Evolutionary conservation across 768 basidiomycete genomes (phyloP).

Genomic region (Guyanaporus albipodus): DNA sequence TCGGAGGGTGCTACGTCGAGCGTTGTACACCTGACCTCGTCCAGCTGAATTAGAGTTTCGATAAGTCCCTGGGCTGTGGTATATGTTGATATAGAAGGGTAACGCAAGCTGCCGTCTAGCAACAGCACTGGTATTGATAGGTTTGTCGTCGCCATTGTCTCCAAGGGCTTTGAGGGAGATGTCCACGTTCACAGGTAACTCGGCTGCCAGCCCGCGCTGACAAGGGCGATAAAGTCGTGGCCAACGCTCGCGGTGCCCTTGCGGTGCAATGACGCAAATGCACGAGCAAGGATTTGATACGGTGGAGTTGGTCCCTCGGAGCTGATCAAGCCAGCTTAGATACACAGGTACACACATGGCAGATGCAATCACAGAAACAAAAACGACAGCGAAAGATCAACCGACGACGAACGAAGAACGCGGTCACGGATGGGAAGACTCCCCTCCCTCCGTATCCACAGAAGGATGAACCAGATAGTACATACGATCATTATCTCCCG

Average conservation of each 20-base stretch:
- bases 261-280: neutral
- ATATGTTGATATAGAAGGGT: conserved; percentile 51
- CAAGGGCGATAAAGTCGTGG: neutral
- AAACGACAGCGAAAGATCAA: conserved; percentile 12
- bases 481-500: conserved; percentile 60
- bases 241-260: neutral
- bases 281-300: too few relatives aligned
- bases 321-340: too few relatives aligned
- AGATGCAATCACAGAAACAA: conserved; percentile 8
- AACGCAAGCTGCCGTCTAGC: conserved; percentile 56
- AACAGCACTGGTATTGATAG: conserved; percentile 47
- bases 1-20: conserved; percentile 53
- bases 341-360: too few relatives aligned
- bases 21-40: conserved; percentile 50
- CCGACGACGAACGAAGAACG: neutral
- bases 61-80: conserved; percentile 62
- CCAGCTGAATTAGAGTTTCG: conserved; percentile 41
- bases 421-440: conserved; percentile 33
- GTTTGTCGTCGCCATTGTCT: conserved; percentile 29
- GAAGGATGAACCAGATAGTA: conserved; percentile 91
- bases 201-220: neutral
- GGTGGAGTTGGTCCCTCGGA: too few relatives aligned
- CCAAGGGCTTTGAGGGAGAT: neutral
- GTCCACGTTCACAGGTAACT: neutral
- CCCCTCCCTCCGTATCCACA: conserved; percentile 63